Conservation (phyloP, 352 stramenopile genomes). For the Globisporangium recalcitrans region DNA sequence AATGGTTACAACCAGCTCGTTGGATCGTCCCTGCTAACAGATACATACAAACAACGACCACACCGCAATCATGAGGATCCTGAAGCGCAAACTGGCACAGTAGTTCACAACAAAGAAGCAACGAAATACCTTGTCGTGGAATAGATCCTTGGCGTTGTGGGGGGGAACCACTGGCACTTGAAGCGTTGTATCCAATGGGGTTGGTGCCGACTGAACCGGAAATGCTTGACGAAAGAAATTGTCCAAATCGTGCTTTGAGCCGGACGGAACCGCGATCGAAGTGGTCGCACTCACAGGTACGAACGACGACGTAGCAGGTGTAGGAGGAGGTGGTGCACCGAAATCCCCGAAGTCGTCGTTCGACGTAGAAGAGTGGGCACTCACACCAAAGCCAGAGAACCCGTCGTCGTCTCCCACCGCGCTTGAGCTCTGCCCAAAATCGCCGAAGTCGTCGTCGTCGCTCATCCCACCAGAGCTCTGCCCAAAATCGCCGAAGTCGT, state of each 20-base stretch:
- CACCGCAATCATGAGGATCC: not conserved
- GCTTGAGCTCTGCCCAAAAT: constrained; percentile 16
- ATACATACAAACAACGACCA: not conserved
- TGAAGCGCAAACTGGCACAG: not conserved
- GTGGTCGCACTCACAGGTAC: not conserved
- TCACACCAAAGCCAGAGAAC: not conserved
- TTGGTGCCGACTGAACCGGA: constrained; percentile 14
- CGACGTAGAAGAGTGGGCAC: not conserved
- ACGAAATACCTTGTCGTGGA: constrained; percentile 15
- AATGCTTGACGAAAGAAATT: constrained; percentile 38
- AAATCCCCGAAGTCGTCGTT: constrained; percentile 18
- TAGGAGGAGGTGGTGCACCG: not conserved
- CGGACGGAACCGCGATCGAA: constrained; percentile 2
- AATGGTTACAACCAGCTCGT: constrained; percentile 8
- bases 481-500: constrained; percentile 33
- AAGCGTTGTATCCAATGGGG: constrained; percentile 5
- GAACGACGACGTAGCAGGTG: constrained; percentile 1
- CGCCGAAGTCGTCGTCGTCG: constrained; percentile 23
- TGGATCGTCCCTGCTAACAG: not conserved
- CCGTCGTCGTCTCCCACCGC: not conserved
- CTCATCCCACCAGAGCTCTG: not conserved
- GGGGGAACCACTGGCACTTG: not conserved
- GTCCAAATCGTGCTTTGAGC: constrained; percentile 27
- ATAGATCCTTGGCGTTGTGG: constrained; percentile 11
- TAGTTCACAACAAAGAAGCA: not conserved